Percentiles rank a stretch among this genome's conserved stretches.
These are phyloP conservation scores for Macrotyloma uniflorum DNA, from an alignment of 306 rosid species.

Conservation along the genomic window DNA sequence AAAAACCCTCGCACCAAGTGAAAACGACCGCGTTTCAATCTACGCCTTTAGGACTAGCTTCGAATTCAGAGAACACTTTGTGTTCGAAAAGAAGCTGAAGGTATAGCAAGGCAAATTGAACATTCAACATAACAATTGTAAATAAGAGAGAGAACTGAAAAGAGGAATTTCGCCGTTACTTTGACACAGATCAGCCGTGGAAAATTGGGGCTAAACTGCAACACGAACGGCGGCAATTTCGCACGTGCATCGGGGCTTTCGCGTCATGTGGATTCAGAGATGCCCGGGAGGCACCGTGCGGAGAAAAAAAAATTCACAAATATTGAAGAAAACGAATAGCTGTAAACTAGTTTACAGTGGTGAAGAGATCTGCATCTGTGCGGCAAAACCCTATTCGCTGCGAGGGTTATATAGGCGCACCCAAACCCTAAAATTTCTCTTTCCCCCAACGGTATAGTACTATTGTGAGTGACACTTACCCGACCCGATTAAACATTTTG, in stretches of 20 bases:
- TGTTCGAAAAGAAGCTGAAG: conserved; percentile 71
- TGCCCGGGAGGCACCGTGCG: conserved; percentile 59
- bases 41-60: conserved; percentile 81
- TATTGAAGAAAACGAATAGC: not conserved
- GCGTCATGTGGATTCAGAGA: conserved; percentile 39
- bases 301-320: not conserved
- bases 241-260: conserved; percentile 56
- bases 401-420: conserved; percentile 29
- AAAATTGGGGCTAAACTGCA: conserved; percentile 45
- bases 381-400: not conserved
- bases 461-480: not conserved
- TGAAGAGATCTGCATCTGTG: not conserved
- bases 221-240: conserved; percentile 49
- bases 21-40: conserved; percentile 45
- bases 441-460: not conserved
- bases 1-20: conserved; percentile 34
- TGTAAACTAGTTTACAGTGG: fast-evolving
- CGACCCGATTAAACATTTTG: not conserved
- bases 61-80: conserved; percentile 30
- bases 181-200: conserved; percentile 57
- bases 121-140: not conserved
- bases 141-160: not conserved
- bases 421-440: conserved; percentile 32
- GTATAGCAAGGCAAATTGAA: conserved; percentile 64
- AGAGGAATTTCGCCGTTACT: conserved; percentile 33